A percentile compares a stretch with the other conserved stretches of the same genome.
Evolutionary conservation across 306 rosid genomes (phyloP).

Genomic region (Cajanus cajan): DNA sequence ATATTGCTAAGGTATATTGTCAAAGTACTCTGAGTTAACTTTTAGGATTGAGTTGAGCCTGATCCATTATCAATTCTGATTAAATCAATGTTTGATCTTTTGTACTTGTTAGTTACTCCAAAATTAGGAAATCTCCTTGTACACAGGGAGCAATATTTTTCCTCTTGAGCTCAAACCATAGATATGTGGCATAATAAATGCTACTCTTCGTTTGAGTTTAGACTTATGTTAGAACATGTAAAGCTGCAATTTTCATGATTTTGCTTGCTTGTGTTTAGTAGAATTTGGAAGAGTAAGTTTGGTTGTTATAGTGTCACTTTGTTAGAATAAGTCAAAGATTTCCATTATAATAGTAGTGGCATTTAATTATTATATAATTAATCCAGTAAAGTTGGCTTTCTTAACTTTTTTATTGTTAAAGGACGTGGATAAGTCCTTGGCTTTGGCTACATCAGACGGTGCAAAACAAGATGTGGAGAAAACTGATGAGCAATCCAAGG

Average conservation of each 20-base stretch:
- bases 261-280: slow-evolving; percentile 5
- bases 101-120: neutral
- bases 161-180: neutral
- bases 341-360: slow-evolving; percentile 10
- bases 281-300: neutral
- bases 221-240: neutral
- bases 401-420: slow-evolving; percentile 34
- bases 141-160: neutral
- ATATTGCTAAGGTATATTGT: neutral
- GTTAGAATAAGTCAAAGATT: neutral
- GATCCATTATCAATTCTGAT: neutral
- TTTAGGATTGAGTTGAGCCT: neutral
- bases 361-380: slow-evolving; percentile 3
- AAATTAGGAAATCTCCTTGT: slow-evolving; percentile 20
- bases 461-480: slow-evolving; percentile 40
- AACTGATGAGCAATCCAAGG: slow-evolving; percentile 38
- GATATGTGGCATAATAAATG: neutral
- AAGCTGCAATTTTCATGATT: neutral
- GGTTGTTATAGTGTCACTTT: neutral
- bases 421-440: slow-evolving; percentile 45
- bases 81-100: neutral
- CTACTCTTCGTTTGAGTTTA: neutral
- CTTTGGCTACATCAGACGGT: slow-evolving; percentile 38
- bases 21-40: neutral
- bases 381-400: slow-evolving; percentile 29